Evolutionary conservation across 139 green algal genomes (phyloP), one percentile per base, ranked within the genome.

Genomic region (Limnomonas spitsbergensis): DNA sequence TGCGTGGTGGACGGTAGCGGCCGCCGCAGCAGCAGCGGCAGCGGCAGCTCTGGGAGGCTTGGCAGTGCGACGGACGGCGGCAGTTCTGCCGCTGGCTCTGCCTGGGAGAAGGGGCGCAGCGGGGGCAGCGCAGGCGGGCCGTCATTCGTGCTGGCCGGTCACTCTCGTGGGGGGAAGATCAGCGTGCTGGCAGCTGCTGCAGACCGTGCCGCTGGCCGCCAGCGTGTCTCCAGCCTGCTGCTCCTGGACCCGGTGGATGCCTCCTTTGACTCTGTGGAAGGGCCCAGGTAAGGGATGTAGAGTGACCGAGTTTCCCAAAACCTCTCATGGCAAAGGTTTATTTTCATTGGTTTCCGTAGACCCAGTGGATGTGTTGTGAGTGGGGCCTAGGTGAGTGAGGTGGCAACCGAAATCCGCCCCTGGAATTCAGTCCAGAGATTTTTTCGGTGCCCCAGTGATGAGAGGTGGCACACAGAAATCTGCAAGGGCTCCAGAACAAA

Each of bases 101-200:
- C 14, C 20, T 29, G 14, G 14, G 47, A 61, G 20, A 29, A 14
- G 14, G 14, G 20, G 14, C 14, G 14, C 47, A 61, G 47, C 47
- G 20, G 47, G 14, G 20, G 47, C 14, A 29, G 14, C 47, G 47
- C 47, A 14, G 20, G 20, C 14, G 14, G 20, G 47, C 47, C 47
- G 14, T 7, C 35, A n/a, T 74, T 74, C 24, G 34, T 74, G 4
- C 68, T 74, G 3, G 35, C 68, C 4, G 68, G 68, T 20, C 68
- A 74, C 68, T 74, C 68, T 4, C 68, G 68, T 4, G 68, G 68
- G 7, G 68, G 35, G 4, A 74, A 74, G 68, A 74, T 47, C 6
- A 47, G 35, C 14, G 68, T 74, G 68, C 68, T 74, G 14, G 68
- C 68, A 27, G 68, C 68, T 32, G 68, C 68, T 24, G 68, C 35